Conservation (phyloP, 1,284 basidiomycete species). For the Gastroboletus turbinatus region DNA sequence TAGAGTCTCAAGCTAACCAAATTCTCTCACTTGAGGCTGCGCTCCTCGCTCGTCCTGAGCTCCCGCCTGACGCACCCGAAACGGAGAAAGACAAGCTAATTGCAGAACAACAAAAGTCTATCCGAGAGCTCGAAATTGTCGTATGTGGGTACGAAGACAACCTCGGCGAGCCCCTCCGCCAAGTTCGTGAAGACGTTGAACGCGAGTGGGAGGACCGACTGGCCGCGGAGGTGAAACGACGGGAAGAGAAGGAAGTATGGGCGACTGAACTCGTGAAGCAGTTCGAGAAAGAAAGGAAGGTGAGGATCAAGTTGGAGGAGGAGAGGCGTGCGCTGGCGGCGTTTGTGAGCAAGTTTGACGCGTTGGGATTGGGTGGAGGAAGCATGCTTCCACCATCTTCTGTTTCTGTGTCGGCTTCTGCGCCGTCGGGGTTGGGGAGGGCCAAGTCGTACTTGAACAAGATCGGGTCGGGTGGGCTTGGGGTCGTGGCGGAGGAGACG, state of each 20-base stretch:
- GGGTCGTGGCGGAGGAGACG: conserved; percentile 27
- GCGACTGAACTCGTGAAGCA: conserved; percentile 67
- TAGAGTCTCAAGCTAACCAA: conserved; percentile 77
- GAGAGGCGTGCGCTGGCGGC: conserved; percentile 71
- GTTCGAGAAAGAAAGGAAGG: conserved; percentile 73
- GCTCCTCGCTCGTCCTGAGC: conserved; percentile 58
- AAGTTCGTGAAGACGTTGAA: conserved; percentile 79
- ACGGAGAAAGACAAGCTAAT: conserved; percentile 72
- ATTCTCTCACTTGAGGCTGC: conserved; percentile 79
- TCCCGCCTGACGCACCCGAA: conserved; percentile 58
- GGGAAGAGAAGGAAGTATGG: conserved; percentile 71
- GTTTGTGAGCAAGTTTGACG: conserved; percentile 78
- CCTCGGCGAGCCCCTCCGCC: conserved; percentile 68
- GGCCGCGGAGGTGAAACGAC: conserved; percentile 54
- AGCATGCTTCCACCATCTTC: conserved; percentile 35
- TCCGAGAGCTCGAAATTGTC: conserved; percentile 70
- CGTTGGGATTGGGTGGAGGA: conserved; percentile 50
- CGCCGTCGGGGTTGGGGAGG: conserved; percentile 25
- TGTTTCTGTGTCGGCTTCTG: neutral
- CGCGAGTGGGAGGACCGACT: conserved; percentile 70
- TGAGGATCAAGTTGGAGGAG: conserved; percentile 64
- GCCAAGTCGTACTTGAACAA: conserved; percentile 46
- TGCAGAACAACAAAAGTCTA: conserved; percentile 63
- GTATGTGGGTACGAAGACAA: conserved; percentile 69
- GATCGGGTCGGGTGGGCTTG: conserved; percentile 17